Evolutionary conservation across 2,329 filamentous ascomycete species (phyloP), one percentile per base, ranked within the genome.

Genomic region (Aspergillus caelatus): DNA sequence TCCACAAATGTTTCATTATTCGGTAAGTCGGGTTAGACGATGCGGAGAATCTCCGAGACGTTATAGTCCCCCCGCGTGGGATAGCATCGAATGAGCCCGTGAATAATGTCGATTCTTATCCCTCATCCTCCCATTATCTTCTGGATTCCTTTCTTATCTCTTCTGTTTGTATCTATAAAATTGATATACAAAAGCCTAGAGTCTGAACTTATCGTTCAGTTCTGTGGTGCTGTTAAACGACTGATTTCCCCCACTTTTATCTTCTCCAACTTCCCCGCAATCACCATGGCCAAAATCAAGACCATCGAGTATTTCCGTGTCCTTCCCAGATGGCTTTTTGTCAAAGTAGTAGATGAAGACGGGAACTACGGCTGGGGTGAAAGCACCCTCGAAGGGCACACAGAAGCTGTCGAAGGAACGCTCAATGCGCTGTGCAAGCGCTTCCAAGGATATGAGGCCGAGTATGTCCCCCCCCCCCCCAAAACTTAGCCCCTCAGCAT

Each of bases 291-390:
- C 1, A 88, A 86, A 67, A 91, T 91, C 71, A 82, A 84, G 65
- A 82, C 72, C 30, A 88, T 93, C 50, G 89, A 92, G 69, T 91
- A 92, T 72, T 93, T 92, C 74, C 85, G 90, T 21, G 87, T 93
- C 10, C 88, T 89, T 53, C 91, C 91, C 16, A 83, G 91, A 46
- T 93, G 90, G 90, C 82, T 93, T 1, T 92, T 93, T 67, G 90
- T 93, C 68, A 93, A 93, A 75, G 85, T 93, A 66, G 88, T 85
- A 1, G 90, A 93, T 71, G 86, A 88, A 39, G 82, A 83, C 1
- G 89, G 86, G 4, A 82, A 86, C 39, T 79, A 83, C 57, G 91
- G 91, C 8, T 93, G 91, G 91, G 91, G 91, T 21, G 91, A 93
- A 74, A 89, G 88, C 0, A 90, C 89, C 0, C 78, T 93, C 0